Evolutionary conservation across 352 stramenopile genomes (phyloP).

Genomic region (Phytophthora tubulina): DNA sequence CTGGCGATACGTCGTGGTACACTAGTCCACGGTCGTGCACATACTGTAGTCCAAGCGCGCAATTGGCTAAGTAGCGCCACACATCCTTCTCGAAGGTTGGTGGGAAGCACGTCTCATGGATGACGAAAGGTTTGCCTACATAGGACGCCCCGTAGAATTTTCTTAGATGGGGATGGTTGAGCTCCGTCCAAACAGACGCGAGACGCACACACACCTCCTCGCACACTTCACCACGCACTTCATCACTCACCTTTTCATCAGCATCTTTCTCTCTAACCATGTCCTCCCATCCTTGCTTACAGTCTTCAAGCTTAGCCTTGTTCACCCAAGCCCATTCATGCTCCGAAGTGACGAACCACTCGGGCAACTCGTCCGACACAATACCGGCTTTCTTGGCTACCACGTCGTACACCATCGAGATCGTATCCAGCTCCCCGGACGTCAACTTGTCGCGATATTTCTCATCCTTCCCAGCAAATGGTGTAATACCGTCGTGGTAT

Average conservation of each 20-base stretch:
- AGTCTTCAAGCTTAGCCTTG: slow-evolving; percentile 40
- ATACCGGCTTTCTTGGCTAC: slow-evolving; percentile 29
- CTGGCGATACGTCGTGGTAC: slow-evolving; percentile 31
- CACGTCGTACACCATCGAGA: slow-evolving; percentile 42
- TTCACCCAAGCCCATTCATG: slow-evolving; percentile 42
- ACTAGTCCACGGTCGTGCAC: slow-evolving; percentile 44
- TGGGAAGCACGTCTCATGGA: slow-evolving; percentile 38
- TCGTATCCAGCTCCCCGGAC: slow-evolving; percentile 33
- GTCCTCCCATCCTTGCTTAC: slow-evolving; percentile 26
- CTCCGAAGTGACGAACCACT: slow-evolving; percentile 48
- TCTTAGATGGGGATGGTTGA: slow-evolving; percentile 44
- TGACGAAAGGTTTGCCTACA: slow-evolving; percentile 44
- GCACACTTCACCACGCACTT: slow-evolving; percentile 26
- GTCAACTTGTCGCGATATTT: slow-evolving; percentile 42
- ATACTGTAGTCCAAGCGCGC: slow-evolving; percentile 45
- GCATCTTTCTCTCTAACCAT: slow-evolving; percentile 17
- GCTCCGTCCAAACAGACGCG: slow-evolving; percentile 37
- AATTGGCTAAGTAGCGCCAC: slow-evolving; percentile 39
- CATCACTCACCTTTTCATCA: slow-evolving; percentile 25
- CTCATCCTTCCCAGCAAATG: slow-evolving; percentile 31
- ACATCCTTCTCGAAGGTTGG: slow-evolving; percentile 41
- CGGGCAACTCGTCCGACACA: slow-evolving; percentile 32
- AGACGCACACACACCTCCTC: slow-evolving; percentile 39
- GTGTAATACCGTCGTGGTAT: slow-evolving; percentile 34
- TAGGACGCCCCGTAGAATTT: slow-evolving; percentile 50